A percentile compares a stretch with the other conserved stretches of the same genome.
These are phyloP conservation scores for Trypanosoma congolense DNA, from an alignment of 208 protist genomes.

Conservation along the genomic window DNA sequence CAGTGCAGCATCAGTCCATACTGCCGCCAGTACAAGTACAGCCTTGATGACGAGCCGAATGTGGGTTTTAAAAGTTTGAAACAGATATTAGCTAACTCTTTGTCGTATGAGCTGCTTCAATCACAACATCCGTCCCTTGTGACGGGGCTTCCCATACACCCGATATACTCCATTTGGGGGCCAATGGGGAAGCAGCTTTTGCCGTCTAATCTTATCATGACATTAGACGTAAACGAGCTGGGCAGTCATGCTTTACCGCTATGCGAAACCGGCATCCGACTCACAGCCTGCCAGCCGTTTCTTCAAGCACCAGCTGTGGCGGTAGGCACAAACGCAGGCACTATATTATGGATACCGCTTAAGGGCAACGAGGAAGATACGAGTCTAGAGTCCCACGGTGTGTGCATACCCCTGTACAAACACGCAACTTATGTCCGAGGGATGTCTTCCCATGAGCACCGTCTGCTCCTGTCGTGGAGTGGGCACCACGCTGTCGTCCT, in stretches of 20 bases:
- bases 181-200: slow-evolving; percentile 50
- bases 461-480: slow-evolving; percentile 66
- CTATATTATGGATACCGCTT: slow-evolving; percentile 62
- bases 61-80: slow-evolving; percentile 25
- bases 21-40: slow-evolving; percentile 44
- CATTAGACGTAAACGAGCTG: slow-evolving; percentile 51
- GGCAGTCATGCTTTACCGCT: slow-evolving; percentile 2
- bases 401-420: slow-evolving; percentile 32
- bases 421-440: slow-evolving; percentile 44
- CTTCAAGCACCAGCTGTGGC: slow-evolving; percentile 51
- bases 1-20: slow-evolving; percentile 42
- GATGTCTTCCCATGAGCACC: slow-evolving; percentile 29
- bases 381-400: slow-evolving; percentile 10
- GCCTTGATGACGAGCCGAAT: slow-evolving; percentile 10
- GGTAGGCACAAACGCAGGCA: slow-evolving; percentile 45
- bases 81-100: slow-evolving; percentile 49
- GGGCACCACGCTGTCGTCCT: slow-evolving; percentile 54
- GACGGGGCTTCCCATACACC: slow-evolving; percentile 7
- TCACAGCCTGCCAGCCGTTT: slow-evolving; percentile 73
- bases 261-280: slow-evolving; percentile 16
- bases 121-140: slow-evolving; percentile 34
- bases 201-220: slow-evolving; percentile 43
- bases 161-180: slow-evolving; percentile 16
- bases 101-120: slow-evolving; percentile 47
- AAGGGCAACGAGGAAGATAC: slow-evolving; percentile 5